Evolutionary conservation across 192 early-diverging fungal species (phyloP), one percentile per base, ranked within the genome.

Genomic region (Gaertneriomyces sp.): DNA sequence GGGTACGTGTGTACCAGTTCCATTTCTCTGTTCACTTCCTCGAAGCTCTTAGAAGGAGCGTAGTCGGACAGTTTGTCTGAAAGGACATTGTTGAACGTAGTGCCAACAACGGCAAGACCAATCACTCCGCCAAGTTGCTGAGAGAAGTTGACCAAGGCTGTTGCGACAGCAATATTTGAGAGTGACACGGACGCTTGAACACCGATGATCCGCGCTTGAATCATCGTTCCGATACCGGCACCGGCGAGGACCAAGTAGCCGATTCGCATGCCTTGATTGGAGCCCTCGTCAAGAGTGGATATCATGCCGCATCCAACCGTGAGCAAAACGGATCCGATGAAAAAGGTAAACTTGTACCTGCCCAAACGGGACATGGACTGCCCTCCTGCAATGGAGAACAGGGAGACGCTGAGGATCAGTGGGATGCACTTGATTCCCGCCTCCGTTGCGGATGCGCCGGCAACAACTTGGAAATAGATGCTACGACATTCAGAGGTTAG

Each of bases 381-480:
- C 6, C 94, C 94, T 16, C 80, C 79, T 0, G 33, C 16, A 54
- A 96, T 85, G 41, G 85, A 86, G 11, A 87, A 65, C 9, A 91
- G 19, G 38, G 92, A 87, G n/a, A 88, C 77, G 19, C 89, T 87
- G 7, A 87, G 55, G 10, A 93, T 82, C 51, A 89, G 84, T 0
- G 92, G 90, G 53, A 96, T 71, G 50, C 86, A 69, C 46, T 88
- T 77, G 12, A 93, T 58, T 45, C 94, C 94, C 3, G 91, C 85
- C 6, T 78, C 69, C 1, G 89, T 93, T 0, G 94, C 88, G 14
- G 74, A 63, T 41, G 87, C 84, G 42, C 83, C 88, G 52, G 86
- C 78, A 17, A 93, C 89, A 50, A 96, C 79, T 71, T 93, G 86
- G 72, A 94, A 93, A 73, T 88, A 94, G 45, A 76, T 60, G 38